Conservation (phyloP, 2,329 filamentous ascomycete genomes). For the Verticillium dahliae region DNA sequence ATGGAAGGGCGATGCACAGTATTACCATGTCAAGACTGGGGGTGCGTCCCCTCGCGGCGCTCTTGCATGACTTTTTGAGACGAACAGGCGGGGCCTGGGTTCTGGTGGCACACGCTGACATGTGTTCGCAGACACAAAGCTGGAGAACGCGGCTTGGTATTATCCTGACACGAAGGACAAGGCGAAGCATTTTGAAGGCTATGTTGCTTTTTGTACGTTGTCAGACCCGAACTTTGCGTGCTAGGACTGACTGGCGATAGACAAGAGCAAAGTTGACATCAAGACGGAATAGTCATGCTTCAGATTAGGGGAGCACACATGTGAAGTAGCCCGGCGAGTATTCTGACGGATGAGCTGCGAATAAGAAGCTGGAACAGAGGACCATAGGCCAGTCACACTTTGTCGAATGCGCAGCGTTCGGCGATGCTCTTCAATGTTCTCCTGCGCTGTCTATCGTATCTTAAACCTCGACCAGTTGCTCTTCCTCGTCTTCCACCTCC, state of each 20-base stretch:
- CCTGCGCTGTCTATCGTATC: neutral
- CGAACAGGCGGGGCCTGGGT: neutral
- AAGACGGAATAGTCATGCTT: conserved; percentile 6
- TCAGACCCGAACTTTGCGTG: neutral
- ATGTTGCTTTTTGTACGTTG: conserved; percentile 52
- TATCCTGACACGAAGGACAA: conserved; percentile 44
- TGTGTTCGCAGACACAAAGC: conserved; percentile 27
- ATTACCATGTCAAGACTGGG: conserved; percentile 46
- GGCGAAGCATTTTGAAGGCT: conserved; percentile 42
- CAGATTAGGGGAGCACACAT: too few species aligned
- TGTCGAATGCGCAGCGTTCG: too few species aligned
- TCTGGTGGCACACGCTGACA: neutral
- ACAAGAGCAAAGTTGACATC: conserved; percentile 25
- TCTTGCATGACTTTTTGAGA: neutral
- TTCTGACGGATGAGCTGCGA: too few species aligned
- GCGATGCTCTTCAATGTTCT: neutral
- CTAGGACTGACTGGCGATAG: conserved; percentile 13
- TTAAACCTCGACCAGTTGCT: conserved; percentile 48
- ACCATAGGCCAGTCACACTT: too few species aligned
- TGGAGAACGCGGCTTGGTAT: conserved; percentile 52
- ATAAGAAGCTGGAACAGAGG: too few species aligned
- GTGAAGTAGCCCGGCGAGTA: too few species aligned
- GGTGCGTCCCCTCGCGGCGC: conserved; percentile 20
- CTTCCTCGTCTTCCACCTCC: conserved; percentile 41
- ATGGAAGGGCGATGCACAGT: conserved; percentile 52